phyloP scores from a whole-genome alignment of 1,284 basidiomycete species.

The Fomitiporia mediterranea region DNA sequence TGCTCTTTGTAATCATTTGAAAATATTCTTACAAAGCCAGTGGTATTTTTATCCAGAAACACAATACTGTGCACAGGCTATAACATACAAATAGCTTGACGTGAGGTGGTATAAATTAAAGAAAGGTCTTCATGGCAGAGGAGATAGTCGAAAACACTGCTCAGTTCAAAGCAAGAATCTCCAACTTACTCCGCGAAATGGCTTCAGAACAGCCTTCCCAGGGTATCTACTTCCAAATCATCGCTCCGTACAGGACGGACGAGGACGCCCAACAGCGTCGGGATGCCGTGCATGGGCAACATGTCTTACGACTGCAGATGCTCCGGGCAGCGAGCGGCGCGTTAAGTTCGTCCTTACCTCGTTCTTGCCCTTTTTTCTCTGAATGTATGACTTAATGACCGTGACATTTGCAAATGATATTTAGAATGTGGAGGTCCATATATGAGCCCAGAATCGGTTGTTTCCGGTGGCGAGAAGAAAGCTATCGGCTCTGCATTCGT shows the following conservation, averaged over 20 bases:
- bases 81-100: no score
- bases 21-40: no score
- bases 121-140: no score
- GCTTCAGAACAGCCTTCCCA: background rate
- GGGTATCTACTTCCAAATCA: background rate
- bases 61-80: no score
- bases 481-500: background rate
- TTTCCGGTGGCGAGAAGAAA: background rate
- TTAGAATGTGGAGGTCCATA: background rate
- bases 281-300: background rate
- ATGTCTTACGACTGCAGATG: background rate
- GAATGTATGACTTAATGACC: background rate
- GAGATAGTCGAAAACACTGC: background rate
- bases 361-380: background rate
- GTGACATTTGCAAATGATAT: background rate
- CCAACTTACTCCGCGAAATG: no score
- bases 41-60: no score
- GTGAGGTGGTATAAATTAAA: no score
- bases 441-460: background rate
- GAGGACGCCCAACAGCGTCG: background rate
- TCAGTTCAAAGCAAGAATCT: background rate
- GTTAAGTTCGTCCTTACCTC: background rate
- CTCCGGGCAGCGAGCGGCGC: no score
- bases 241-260: constrained; percentile 1
- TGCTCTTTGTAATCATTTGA: no score